Base-by-base conservation (phyloP, 2,329 filamentous ascomycete species). In the Fusarium metavorans region DNA sequence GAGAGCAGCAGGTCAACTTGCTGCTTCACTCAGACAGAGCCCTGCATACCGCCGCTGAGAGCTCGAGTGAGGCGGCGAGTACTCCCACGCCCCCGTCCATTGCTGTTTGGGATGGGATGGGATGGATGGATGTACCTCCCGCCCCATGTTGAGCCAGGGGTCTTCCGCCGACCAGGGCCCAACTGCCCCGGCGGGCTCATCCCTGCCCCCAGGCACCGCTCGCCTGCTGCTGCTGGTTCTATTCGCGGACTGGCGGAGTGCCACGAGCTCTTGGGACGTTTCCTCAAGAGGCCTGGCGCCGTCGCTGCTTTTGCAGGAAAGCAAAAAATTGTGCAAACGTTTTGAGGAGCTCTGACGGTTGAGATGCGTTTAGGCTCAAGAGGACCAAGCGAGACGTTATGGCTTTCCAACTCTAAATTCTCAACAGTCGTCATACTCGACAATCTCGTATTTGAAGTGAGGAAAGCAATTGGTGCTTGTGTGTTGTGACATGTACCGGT, bases 111-210 rank as follows among this genome's bases (percentile, higher is more conserved):
- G 25, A 50, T 50, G 48, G 45, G 25, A 50, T 50, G 48, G 43
- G 20, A 41, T 41, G 45, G 45, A 34, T 54, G 50, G 52, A 57
- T 37, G 34, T 57, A 57, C 20, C 32, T 35, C 56, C 64, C 59
- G 68, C 65, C 72, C 76, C 75, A 69, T 74, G 75, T 71, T 73
- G 69, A 76, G 48, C 63, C 72, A 70, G 69, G 54, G 76, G 66
- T 70, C 56, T 66, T 67, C 61, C 67, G 64, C 73, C 59, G 56
- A 41, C 70, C 58, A 64, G 67, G 59, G 41, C 64, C 60, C 50
- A 72, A 67, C 57, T 66, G 58, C 71, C 65, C 68, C 60, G 65
- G 65, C 56, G 64, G 58, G 41, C 54, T 43, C 65, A 74, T 70
- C 71, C 56, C 74, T 70, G 34, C 68, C 48, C 68, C 52, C 71